A percentile compares a stretch with the other conserved stretches of the same genome.
Conservation (phyloP, 2,329 filamentous ascomycete species). For the Pseudogymnoascus sp. region DNA sequence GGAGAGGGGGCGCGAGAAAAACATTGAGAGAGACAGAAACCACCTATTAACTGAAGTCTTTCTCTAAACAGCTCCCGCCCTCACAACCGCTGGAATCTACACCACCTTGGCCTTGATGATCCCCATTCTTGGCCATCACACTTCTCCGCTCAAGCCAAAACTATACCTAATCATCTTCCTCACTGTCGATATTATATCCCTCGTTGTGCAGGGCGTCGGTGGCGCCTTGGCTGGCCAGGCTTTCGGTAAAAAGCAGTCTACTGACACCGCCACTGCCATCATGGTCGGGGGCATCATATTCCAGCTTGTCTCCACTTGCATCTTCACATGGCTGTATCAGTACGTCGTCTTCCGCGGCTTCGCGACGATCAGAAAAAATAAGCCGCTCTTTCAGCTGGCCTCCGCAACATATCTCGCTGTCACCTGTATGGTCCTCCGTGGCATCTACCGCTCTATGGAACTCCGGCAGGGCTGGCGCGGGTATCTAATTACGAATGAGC, state of each 20-base stretch:
- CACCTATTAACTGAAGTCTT: slow-evolving; percentile 1
- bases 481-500: slow-evolving; percentile 36
- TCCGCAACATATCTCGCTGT: slow-evolving; percentile 33
- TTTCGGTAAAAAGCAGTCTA: slow-evolving; percentile 29
- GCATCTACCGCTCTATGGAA: slow-evolving; percentile 40
- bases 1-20: background rate
- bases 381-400: slow-evolving; percentile 27
- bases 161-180: slow-evolving; percentile 51
- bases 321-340: slow-evolving; percentile 36
- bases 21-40: background rate
- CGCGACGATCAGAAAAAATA: slow-evolving; percentile 26
- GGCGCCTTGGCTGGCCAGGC: slow-evolving; percentile 42
- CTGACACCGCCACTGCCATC: slow-evolving; percentile 26
- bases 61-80: slow-evolving; percentile 27
- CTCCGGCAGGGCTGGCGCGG: slow-evolving; percentile 37
- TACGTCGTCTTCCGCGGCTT: slow-evolving; percentile 32
- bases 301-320: slow-evolving; percentile 29
- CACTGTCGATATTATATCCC: slow-evolving; percentile 49
- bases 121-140: slow-evolving; percentile 38
- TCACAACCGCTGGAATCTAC: slow-evolving; percentile 55
- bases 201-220: slow-evolving; percentile 51
- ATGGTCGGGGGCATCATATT: slow-evolving; percentile 33
- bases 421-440: slow-evolving; percentile 37
- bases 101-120: slow-evolving; percentile 54
- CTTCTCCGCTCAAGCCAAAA: slow-evolving; percentile 44